A percentile compares a stretch with the other conserved stretches of the same genome.
Conservation (phyloP, 2,329 filamentous ascomycete genomes). For the Colletotrichum sp. region DNA sequence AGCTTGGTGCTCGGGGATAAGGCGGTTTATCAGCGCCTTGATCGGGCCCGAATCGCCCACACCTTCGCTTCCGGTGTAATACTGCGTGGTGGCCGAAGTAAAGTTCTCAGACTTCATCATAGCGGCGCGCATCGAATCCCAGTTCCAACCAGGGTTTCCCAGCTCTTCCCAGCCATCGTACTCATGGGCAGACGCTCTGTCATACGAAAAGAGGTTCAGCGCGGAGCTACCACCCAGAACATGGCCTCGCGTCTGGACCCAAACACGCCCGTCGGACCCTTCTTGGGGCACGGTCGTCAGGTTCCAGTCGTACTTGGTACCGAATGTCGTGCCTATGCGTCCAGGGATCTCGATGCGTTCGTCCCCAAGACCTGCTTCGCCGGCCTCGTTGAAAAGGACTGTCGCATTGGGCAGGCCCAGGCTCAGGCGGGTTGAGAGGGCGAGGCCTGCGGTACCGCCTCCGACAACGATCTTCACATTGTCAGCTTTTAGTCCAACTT, state of each 20-base stretch:
- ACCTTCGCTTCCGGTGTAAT: slow-evolving; percentile 14
- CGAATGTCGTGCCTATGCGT: slow-evolving; percentile 24
- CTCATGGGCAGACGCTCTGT: slow-evolving; percentile 31
- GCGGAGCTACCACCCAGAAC: slow-evolving; percentile 49
- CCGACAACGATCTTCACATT: slow-evolving; percentile 18
- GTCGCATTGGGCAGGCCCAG: slow-evolving; percentile 19
- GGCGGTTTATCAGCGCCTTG: slow-evolving; percentile 39
- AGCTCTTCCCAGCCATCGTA: slow-evolving; percentile 36
- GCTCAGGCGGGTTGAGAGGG: slow-evolving; percentile 22
- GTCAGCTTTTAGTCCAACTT: not conserved
- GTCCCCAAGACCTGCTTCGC: slow-evolving; percentile 23
- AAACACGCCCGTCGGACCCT: slow-evolving; percentile 37
- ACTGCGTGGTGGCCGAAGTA: slow-evolving; percentile 20
- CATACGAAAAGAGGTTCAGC: slow-evolving; percentile 45
- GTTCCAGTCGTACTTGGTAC: slow-evolving; percentile 35
- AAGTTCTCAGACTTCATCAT: slow-evolving; percentile 32
- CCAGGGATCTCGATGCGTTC: slow-evolving; percentile 29
- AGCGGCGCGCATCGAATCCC: slow-evolving; percentile 35
- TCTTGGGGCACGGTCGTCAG: slow-evolving; percentile 43
- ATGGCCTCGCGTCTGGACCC: slow-evolving; percentile 44
- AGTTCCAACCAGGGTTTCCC: slow-evolving; percentile 38
- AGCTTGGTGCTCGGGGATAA: slow-evolving; percentile 44
- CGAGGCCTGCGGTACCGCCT: slow-evolving; percentile 12
- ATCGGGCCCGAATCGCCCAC: slow-evolving; percentile 26
- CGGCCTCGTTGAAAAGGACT: slow-evolving; percentile 34